Percentiles rank a stretch among this genome's conserved stretches.
phyloP scores from a whole-genome alignment of 2,329 filamentous ascomycete species.

The Magnaporthiopsis rhizophila region DNA sequence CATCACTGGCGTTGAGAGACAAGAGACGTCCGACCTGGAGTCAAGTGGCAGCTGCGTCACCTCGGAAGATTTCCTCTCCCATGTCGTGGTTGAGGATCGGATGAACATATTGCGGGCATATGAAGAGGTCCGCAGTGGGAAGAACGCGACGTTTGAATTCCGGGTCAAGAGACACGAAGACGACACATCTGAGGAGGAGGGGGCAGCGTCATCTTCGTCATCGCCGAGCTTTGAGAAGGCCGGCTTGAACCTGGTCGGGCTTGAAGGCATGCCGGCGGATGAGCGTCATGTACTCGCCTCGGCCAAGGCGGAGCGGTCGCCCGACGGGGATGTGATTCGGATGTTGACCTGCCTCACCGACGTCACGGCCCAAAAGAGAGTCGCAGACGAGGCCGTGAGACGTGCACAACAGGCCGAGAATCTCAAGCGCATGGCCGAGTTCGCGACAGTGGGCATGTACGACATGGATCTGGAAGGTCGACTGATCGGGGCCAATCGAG shows the following conservation, averaged over 20 bases:
- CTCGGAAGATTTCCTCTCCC: conserved; percentile 32
- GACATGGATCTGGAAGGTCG: conserved; percentile 43
- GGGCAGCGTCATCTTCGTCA: conserved; percentile 21
- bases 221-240: conserved; percentile 29
- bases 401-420: conserved; percentile 44
- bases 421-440: conserved; percentile 45
- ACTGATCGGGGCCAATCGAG: conserved; percentile 41
- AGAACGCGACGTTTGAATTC: conserved; percentile 37
- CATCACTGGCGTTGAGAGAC: conserved; percentile 32
- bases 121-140: conserved; percentile 28
- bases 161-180: conserved; percentile 25
- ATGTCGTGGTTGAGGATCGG: conserved; percentile 38
- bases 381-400: conserved; percentile 38
- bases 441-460: conserved; percentile 47
- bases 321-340: conserved; percentile 34
- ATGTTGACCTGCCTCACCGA: conserved; percentile 43
- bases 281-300: conserved; percentile 39
- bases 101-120: conserved; percentile 32
- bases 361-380: conserved; percentile 40
- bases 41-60: conserved; percentile 11
- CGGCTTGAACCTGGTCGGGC: conserved; percentile 23
- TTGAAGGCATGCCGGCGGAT: conserved; percentile 21
- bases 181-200: conserved; percentile 4
- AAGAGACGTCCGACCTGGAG: background rate
- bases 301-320: conserved; percentile 35